These are phyloP conservation scores for Lachancea thermotolerans DNA, from an alignment of 805 yeast genomes.

Conservation along the genomic window DNA sequence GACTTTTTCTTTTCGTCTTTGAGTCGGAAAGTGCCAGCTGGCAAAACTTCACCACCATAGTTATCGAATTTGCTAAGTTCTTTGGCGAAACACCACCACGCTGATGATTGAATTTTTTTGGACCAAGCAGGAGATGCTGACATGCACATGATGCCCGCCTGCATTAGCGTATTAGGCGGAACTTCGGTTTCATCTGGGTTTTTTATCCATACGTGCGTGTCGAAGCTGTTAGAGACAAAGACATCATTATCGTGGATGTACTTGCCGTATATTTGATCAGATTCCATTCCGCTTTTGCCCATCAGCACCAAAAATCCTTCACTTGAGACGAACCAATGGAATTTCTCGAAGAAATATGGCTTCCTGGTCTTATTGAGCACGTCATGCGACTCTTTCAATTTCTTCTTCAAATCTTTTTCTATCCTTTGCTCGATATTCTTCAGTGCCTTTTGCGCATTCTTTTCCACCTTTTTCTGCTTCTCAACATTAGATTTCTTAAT, in stretches of 20 bases:
- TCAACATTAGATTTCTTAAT: constrained; percentile 66
- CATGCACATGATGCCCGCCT: constrained; percentile 83
- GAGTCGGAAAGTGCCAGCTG: constrained; percentile 54
- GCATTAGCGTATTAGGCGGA: constrained; percentile 82
- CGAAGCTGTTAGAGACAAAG: constrained; percentile 70
- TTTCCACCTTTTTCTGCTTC: constrained; percentile 74
- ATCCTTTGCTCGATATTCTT: constrained; percentile 78
- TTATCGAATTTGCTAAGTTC: constrained; percentile 66
- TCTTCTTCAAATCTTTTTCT: constrained; percentile 59
- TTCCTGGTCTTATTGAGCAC: constrained; percentile 53
- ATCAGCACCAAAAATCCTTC: constrained; percentile 84
- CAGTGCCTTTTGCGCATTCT: constrained; percentile 69
- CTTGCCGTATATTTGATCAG: constrained; percentile 71
- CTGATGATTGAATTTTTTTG: constrained; percentile 68
- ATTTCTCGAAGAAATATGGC: constrained; percentile 90
- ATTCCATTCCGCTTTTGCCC: constrained; percentile 76
- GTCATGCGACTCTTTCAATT: constrained; percentile 50
- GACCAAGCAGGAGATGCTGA: constrained; percentile 88
- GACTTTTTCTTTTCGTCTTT: constrained; percentile 47
- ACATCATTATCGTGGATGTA: constrained; percentile 69
- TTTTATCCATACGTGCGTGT: constrained; percentile 69
- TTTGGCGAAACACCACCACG: constrained; percentile 75
- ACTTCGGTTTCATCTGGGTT: constrained; percentile 70
- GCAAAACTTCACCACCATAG: constrained; percentile 42
- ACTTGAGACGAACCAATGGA: constrained; percentile 85